Base-by-base conservation (phyloP, 2,329 filamentous ascomycete species). In the Colletotrichum eremochloae region DNA sequence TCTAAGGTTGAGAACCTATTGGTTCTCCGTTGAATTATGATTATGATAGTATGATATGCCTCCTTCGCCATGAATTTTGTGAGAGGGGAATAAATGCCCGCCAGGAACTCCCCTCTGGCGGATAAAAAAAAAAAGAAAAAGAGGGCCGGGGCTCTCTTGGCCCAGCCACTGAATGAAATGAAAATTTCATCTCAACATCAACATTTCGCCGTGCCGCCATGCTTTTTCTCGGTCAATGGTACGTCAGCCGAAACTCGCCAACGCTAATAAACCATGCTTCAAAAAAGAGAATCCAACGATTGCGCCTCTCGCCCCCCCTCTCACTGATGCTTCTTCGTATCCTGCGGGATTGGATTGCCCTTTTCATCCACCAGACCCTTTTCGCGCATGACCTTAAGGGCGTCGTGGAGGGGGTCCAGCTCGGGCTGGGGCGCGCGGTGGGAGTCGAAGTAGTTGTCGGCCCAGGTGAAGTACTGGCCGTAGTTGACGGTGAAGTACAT, bases 401-500 rank as follows among this genome's bases (percentile, higher is more conserved):
- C 82, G 3, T 85, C 84, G 74, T 84, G 82, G 8, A 85, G 81
- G 31, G 84, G 84, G 55, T 85, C 84, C 11, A 85, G 78, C 65
- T 81, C 79, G 5, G 83, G 83, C 56, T 79, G 77, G n/a, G 84
- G 84, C n/a, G 81, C 78, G 57, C 82, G 77, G 78, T 85, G 84
- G 15, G 84, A 85, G 75, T 81, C 80, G 74, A 83, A 85, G 76
- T 82, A 84, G 77, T 63, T 80, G 75, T 85, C 84, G 75, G 82
- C 83, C 83, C 83, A 85, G 72, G 84, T 85, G 74, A 85, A 85
- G 77, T 85, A 86, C 77, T 86, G 84, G 71, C 84, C 84, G 77
- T 86, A 86, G 78, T 86, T 86, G 82, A 83, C 82, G 72, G 82
- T 86, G 76, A 86, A 86, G 79, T 85, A 86, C 77, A 86, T 83